Percentiles rank a stretch among this genome's conserved stretches.
Conservation (phyloP, 2,329 filamentous ascomycete species). For the Chaetomiaceae sp. region DNA sequence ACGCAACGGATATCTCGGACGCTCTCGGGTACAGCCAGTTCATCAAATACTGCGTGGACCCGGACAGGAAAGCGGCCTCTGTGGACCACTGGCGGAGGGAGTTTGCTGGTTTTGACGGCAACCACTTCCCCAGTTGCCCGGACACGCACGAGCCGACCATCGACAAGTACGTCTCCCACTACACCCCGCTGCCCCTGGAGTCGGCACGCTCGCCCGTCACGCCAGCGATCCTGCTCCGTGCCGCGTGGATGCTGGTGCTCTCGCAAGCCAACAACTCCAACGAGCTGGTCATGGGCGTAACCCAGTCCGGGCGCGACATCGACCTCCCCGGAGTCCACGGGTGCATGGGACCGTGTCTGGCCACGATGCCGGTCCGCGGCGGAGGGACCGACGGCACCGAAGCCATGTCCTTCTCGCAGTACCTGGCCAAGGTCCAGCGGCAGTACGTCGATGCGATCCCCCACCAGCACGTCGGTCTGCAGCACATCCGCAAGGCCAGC, state of each 20-base stretch:
- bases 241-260: conserved; percentile 1
- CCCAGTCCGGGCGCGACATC: not conserved
- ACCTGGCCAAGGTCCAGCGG: not conserved
- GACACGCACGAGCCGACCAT: not conserved
- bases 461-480: not conserved
- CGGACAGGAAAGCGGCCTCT: not conserved
- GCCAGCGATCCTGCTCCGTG: not conserved
- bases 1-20: not conserved
- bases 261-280: not conserved
- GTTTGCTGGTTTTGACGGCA: not conserved
- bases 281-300: conserved; percentile 1
- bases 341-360: not conserved
- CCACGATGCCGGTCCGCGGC: not conserved
- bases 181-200: not conserved
- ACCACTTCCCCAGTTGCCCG: not conserved
- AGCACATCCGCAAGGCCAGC: conserved; percentile 3
- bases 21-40: not conserved
- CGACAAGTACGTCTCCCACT: not conserved
- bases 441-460: conserved; percentile 3
- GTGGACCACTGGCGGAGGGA: not conserved
- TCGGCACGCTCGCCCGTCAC: not conserved
- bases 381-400: not conserved
- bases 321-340: not conserved
- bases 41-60: not conserved
- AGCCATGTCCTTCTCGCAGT: not conserved